A percentile compares a stretch with the other conserved stretches of the same genome.
Evolutionary conservation across 495 filamentous ascomycete genomes (phyloP).

Genomic region (Tuber indicum): DNA sequence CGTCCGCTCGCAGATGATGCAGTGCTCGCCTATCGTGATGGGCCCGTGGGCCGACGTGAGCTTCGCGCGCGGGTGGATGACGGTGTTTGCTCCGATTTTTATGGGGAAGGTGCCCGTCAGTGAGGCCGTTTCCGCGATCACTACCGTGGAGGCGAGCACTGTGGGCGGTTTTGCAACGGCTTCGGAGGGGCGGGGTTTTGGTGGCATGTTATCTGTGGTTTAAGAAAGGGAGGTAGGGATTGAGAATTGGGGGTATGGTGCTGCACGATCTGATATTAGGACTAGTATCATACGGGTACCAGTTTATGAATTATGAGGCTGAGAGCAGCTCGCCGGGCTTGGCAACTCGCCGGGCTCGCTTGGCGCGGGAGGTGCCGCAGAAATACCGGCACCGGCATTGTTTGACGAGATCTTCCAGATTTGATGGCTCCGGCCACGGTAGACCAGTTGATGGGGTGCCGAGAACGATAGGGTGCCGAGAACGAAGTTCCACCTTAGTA

Average conservation of each 20-base stretch:
- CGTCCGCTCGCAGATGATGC: constrained; percentile 69
- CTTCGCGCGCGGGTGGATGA: constrained; percentile 74
- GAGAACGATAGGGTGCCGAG: no score
- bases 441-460: no score
- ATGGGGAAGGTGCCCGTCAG: constrained; percentile 68
- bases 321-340: neutral
- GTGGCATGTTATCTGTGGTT: constrained; percentile 26
- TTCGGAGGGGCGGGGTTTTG: constrained; percentile 41
- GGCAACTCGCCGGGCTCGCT: neutral
- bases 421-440: no score
- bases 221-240: neutral
- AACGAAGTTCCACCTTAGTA: no score
- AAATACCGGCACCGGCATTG: no score
- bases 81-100: constrained; percentile 60
- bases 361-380: neutral
- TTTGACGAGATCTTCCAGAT: no score
- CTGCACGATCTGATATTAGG: neutral
- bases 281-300: neutral
- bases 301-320: neutral
- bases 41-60: constrained; percentile 63
- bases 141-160: constrained; percentile 60
- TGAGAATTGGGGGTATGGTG: neutral
- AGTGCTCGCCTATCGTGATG: constrained; percentile 64
- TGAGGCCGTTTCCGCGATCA: constrained; percentile 67
- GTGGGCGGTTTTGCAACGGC: constrained; percentile 58